Base-by-base conservation (phyloP, 257 asterid genomes). In the Scutellaria minor region DNA sequence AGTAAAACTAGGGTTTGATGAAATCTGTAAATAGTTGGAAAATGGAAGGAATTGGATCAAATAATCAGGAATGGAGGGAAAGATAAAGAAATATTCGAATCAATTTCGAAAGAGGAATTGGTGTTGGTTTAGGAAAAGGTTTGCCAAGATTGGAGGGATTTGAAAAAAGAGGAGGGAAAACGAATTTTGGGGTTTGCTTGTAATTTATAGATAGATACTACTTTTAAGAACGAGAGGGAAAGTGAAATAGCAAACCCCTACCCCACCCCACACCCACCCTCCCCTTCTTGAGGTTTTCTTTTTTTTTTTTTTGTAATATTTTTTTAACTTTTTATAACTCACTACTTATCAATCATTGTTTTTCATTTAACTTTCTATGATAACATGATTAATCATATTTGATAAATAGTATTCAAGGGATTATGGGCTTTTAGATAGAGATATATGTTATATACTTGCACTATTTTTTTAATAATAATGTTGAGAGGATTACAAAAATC, bases 61-160 rank as follows among this genome's bases (percentile, higher is more conserved):
- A 44, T 12, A 12, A 39, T 0, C 3, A 53, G 60, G 8, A 72
- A 3, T 47, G 80, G 86, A 76, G 85, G 83, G 84, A 77, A 80
- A 66, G 11, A 55, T 61, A 35, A 55, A 47, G 64, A 46, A 52
- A 10, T 6, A 64, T 70, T 71, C 6, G 62, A 20, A 11, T 57
- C 11, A 5, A 3, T 24, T 68, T 54, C 7, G 22, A 1, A n/a
- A 15, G 46, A 57, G 22, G 54, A 74, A 55, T 11, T 14, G 52
- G 44, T 55, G 66, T 58, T 5, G 47, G 27, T 31, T 14, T 22
- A 4, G 60, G 59, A 51, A 50, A 14, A 22, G 22, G 35, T 8
- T 15, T 22, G 0, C 10, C 3, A 12, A 41, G 44, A 63, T 55
- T 70, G 73, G 77, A 69, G 77, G 81, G 73, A 61, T 64, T 71